Percentiles rank a stretch among this genome's conserved stretches.
These are phyloP conservation scores for Alternaria triticimaculans DNA, from an alignment of 2,329 filamentous ascomycete genomes.

Conservation along the genomic window DNA sequence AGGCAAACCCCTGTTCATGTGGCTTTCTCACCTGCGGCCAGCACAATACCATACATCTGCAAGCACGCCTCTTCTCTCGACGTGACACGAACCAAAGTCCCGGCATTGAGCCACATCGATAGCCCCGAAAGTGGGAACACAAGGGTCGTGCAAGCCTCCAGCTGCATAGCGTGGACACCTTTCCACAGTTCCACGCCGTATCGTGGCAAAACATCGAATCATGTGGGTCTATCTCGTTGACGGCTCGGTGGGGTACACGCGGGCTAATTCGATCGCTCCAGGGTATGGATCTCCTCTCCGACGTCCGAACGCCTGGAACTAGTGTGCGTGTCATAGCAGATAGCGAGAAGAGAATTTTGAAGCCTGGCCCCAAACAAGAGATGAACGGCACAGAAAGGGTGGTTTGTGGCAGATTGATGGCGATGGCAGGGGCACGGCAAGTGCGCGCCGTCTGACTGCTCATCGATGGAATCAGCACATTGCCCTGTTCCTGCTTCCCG, in stretches of 20 bases:
- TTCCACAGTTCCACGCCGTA: neutral
- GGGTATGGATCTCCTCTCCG: constrained; percentile 16
- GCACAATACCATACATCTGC: neutral
- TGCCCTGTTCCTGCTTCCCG: neutral
- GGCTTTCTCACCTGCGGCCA: constrained; percentile 2
- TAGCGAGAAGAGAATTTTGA: neutral
- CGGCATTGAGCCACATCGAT: constrained; percentile 1
- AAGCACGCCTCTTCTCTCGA: constrained; percentile 1
- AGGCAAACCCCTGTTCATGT: neutral
- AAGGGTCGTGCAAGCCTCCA: neutral
- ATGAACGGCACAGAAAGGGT: neutral
- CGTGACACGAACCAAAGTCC: constrained; percentile 6
- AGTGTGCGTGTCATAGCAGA: constrained; percentile 6
- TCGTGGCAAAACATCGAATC: constrained; percentile 6
- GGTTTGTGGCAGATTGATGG: neutral
- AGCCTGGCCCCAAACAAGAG: neutral
- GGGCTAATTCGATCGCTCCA: constrained; percentile 1
- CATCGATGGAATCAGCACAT: neutral
- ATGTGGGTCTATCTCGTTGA: neutral
- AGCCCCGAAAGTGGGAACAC: neutral
- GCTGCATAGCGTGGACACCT: neutral
- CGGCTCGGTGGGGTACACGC: neutral
- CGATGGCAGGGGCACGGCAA: neutral
- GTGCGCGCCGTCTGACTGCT: constrained; percentile 1
- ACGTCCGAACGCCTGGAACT: constrained; percentile 5